phyloP scores from a whole-genome alignment of 2,329 filamentous ascomycete genomes.

The Cercospora sojina region DNA sequence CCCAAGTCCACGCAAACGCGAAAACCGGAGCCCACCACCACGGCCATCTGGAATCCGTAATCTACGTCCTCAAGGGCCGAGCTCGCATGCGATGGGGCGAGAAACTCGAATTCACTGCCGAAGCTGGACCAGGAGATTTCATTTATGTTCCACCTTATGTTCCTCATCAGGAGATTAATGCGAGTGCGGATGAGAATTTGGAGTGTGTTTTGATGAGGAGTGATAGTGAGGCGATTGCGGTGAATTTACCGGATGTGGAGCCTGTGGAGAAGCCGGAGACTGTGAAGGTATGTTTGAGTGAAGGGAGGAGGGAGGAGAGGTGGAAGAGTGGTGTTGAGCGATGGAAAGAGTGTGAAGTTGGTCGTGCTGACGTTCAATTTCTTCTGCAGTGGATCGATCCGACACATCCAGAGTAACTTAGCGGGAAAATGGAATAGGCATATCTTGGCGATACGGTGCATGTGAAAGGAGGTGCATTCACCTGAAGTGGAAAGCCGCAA shows the following conservation, averaged over 20 bases:
- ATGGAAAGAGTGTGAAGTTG: not conserved
- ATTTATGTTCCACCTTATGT: slow-evolving; percentile 47
- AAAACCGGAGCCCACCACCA: slow-evolving; percentile 50
- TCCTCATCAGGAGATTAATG: slow-evolving; percentile 51
- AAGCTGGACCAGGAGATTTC: slow-evolving; percentile 49
- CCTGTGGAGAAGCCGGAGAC: slow-evolving; percentile 46
- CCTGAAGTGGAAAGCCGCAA: too few species aligned
- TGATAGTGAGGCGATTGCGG: slow-evolving; percentile 47
- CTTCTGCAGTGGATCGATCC: slow-evolving; percentile 43
- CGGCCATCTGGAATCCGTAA: slow-evolving; percentile 48
- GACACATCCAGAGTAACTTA: slow-evolving; percentile 40
- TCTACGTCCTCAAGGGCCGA: slow-evolving; percentile 48
- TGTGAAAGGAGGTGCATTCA: too few species aligned
- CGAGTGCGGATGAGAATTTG: slow-evolving; percentile 43
- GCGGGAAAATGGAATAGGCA: not conserved
- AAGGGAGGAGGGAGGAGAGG: not conserved
- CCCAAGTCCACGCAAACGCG: slow-evolving; percentile 45
- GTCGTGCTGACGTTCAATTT: not conserved
- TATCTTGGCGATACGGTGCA: too few species aligned
- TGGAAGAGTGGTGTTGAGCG: not conserved
- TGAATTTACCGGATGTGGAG: slow-evolving; percentile 47
- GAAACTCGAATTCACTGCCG: slow-evolving; percentile 47
- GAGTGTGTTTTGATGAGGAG: slow-evolving; percentile 48
- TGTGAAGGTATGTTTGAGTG: slow-evolving; percentile 34
- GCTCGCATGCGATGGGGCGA: slow-evolving; percentile 50